These are phyloP conservation scores for Pisolithus orientalis DNA, from an alignment of 768 basidiomycete genomes.

Conservation along the genomic window DNA sequence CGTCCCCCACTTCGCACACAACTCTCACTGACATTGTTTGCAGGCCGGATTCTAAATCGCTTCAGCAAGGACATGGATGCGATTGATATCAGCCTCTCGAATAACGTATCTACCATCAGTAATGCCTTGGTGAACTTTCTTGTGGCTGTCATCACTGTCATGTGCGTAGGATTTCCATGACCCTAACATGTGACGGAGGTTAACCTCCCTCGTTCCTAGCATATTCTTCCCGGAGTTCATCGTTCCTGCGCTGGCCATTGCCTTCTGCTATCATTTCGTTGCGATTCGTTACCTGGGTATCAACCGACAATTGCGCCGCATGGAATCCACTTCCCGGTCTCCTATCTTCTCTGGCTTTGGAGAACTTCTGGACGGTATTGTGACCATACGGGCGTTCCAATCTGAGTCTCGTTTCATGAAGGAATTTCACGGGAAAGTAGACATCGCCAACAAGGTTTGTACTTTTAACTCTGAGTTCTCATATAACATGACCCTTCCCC, in stretches of 20 bases:
- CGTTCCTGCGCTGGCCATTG: conserved; percentile 68
- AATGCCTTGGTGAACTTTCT: conserved; percentile 72
- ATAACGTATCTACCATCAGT: conserved; percentile 70
- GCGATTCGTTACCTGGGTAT: conserved; percentile 72
- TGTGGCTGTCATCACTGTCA: conserved; percentile 66
- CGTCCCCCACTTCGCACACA: not conserved
- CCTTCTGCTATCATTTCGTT: conserved; percentile 63
- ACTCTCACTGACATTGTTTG: conserved; percentile 1
- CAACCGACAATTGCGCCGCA: conserved; percentile 77
- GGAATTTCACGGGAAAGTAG: conserved; percentile 65
- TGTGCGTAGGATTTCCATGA: conserved; percentile 35
- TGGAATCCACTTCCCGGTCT: conserved; percentile 85
- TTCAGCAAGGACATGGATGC: conserved; percentile 88
- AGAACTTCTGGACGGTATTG: conserved; percentile 81
- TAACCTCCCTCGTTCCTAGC: conserved; percentile 24
- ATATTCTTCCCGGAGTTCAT: conserved; percentile 80
- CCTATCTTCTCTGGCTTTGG: conserved; percentile 82
- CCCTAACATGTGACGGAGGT: conserved; percentile 7
- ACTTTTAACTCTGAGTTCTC: not conserved
- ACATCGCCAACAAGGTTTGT: conserved; percentile 67
- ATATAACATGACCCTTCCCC: not conserved
- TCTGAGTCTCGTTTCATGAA: conserved; percentile 75
- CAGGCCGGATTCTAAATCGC: conserved; percentile 80
- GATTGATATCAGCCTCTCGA: conserved; percentile 67
- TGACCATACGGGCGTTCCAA: conserved; percentile 90